phyloP scores from a whole-genome alignment of 2,329 filamentous ascomycete species.

The Hypoxylon sp. region DNA sequence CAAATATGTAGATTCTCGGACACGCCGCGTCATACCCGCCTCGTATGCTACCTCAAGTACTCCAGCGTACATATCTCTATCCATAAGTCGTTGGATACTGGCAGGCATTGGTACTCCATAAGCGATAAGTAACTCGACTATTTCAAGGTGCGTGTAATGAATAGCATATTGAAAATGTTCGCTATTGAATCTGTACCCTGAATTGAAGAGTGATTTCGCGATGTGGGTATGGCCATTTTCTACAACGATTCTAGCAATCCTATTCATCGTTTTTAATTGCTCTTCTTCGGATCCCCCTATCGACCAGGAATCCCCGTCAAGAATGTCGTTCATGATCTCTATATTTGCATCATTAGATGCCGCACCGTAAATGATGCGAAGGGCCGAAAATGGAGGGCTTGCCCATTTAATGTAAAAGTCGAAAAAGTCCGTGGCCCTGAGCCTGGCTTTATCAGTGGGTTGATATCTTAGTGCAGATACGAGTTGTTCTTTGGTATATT shows the following conservation, averaged over 20 bases:
- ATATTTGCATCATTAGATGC: background rate
- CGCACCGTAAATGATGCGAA: background rate
- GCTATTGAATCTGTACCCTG: background rate
- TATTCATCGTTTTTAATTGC: background rate
- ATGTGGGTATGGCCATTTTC: background rate
- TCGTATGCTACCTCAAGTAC: background rate
- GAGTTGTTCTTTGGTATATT: background rate
- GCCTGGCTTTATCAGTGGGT: background rate
- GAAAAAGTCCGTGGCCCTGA: background rate
- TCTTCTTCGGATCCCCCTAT: background rate
- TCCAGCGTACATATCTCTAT: background rate
- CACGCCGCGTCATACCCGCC: no score
- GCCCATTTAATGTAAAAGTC: background rate
- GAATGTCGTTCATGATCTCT: background rate
- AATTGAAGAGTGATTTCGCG: background rate
- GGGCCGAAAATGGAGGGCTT: background rate
- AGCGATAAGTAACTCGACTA: background rate
- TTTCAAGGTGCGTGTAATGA: background rate
- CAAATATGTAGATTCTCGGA: background rate
- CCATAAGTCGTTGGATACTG: background rate
- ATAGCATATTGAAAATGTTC: background rate
- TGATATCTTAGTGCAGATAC: background rate
- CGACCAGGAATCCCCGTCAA: background rate
- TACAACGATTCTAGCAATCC: background rate
- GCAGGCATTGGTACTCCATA: constrained; percentile 1